phyloP scores from a whole-genome alignment of 768 basidiomycete species.

The Mycena galopus region DNA sequence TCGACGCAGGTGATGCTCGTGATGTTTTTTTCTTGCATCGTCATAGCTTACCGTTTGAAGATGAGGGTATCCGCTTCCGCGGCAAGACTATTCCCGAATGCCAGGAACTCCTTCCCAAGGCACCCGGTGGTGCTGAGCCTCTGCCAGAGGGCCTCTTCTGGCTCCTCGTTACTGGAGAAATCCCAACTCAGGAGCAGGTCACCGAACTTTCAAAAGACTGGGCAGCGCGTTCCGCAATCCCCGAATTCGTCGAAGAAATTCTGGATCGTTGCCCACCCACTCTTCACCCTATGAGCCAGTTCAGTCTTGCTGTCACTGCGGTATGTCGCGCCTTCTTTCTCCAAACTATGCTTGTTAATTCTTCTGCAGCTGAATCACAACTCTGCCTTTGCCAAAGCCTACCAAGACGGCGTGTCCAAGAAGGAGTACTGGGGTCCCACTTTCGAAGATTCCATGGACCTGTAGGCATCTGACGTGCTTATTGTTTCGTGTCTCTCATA shows the following conservation, averaged over 20 bases:
- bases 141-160: conserved; percentile 96
- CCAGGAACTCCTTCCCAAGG: conserved; percentile 89
- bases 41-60: conserved; percentile 51
- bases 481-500: conserved; percentile 1
- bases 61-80: conserved; percentile 98
- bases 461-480: conserved; percentile 56
- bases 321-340: conserved; percentile 54
- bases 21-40: conserved; percentile 6
- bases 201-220: conserved; percentile 90
- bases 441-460: conserved; percentile 91
- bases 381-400: conserved; percentile 96
- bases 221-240: conserved; percentile 92
- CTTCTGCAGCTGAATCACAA: conserved; percentile 84
- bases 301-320: conserved; percentile 95
- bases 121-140: conserved; percentile 88
- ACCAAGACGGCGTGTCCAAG: conserved; percentile 92
- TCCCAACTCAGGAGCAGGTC: conserved; percentile 93
- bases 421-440: conserved; percentile 97
- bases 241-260: conserved; percentile 96
- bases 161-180: conserved; percentile 94
- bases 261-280: conserved; percentile 94
- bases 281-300: conserved; percentile 99
- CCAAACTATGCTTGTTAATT: conserved; percentile 11
- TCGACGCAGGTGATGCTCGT: conserved; percentile 78
- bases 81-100: conserved; percentile 95